A percentile compares a stretch with the other conserved stretches of the same genome.
Evolutionary conservation across 441 rosid genomes (phyloP).

Genomic region (Mallotus repandus): DNA sequence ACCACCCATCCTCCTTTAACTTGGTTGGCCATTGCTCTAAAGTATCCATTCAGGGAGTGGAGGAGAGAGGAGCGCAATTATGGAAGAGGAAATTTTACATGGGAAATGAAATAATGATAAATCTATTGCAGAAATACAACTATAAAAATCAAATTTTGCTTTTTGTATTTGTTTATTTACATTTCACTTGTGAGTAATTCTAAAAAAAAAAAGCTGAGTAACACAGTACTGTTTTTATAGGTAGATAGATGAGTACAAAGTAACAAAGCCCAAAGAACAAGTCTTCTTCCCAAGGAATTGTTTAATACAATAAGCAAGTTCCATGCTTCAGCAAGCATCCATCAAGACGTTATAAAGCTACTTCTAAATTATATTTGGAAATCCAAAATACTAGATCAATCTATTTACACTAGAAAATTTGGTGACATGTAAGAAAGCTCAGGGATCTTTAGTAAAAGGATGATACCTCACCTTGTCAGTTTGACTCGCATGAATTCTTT

Average conservation of each 20-base stretch:
- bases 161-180: background rate
- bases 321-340: too few species aligned
- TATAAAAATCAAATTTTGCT: background rate
- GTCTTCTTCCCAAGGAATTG: too few species aligned
- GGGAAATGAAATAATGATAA: background rate
- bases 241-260: too few species aligned
- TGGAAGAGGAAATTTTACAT: background rate
- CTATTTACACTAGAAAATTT: background rate
- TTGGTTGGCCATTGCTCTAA: background rate
- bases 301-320: too few species aligned
- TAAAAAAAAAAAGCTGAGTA: background rate
- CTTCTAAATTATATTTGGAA: too few species aligned
- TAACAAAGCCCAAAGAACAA: too few species aligned
- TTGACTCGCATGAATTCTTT: slow-evolving; percentile 67
- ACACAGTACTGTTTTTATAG: too few species aligned
- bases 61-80: background rate
- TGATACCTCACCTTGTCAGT: slow-evolving; percentile 61
- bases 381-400: background rate
- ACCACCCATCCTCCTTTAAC: background rate
- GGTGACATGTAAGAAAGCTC: background rate
- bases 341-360: too few species aligned
- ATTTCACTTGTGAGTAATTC: slow-evolving; percentile 2
- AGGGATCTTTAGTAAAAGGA: background rate
- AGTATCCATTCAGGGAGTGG: background rate
- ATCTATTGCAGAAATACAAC: background rate